Evolutionary conservation across 2,329 filamentous ascomycete species (phyloP), one percentile per base, ranked within the genome.

Genomic region (Microcyclospora tardicrescens): DNA sequence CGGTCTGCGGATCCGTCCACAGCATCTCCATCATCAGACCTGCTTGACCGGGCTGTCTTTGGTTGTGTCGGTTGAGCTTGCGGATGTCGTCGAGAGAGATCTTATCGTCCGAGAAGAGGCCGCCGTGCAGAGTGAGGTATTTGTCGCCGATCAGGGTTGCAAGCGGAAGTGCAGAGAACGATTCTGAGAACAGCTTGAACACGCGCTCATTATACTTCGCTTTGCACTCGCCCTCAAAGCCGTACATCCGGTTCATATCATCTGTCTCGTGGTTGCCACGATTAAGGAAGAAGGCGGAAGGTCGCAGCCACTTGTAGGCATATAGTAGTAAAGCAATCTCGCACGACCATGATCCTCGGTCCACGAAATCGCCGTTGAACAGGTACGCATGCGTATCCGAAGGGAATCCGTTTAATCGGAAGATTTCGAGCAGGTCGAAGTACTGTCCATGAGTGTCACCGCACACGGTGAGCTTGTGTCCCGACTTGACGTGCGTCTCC

Each of bases 11-110:
- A 58, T 98, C 91, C 1, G 91, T 96, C 91, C 91, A 98, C 34
- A 98, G 74, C 91, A 98, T 98, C 65, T 98, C 91, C 91, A 98
- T 98, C 91, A 98, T 98, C 53, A 98, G 67, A 11, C 91, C 91
- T 35, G 82, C 68, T 61, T 98, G 91, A 27, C 91, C 91, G 2
- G 91, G 89, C 56, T 96, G 89, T 44, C 84, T 75, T 64, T 96
- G 91, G 59, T 75, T 78, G 65, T 95, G 87, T 48, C 89, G 73
- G 63, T 96, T 80, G 41, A 96, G 69, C 65, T 93, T 93, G 49
- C 91, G 77, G 50, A 98, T 93, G 57, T 98, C 89, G 50, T 96
- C 84, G 37, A 98, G 67, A 1, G 84, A 87, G 46, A 89, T 73
- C 50, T 84, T 91, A 63, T 98, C 91, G 57, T 96, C 83, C 1